Evolutionary conservation across 305 asterid species (phyloP), one percentile per base, ranked within the genome.

Genomic region (Fraxinus floribunda): DNA sequence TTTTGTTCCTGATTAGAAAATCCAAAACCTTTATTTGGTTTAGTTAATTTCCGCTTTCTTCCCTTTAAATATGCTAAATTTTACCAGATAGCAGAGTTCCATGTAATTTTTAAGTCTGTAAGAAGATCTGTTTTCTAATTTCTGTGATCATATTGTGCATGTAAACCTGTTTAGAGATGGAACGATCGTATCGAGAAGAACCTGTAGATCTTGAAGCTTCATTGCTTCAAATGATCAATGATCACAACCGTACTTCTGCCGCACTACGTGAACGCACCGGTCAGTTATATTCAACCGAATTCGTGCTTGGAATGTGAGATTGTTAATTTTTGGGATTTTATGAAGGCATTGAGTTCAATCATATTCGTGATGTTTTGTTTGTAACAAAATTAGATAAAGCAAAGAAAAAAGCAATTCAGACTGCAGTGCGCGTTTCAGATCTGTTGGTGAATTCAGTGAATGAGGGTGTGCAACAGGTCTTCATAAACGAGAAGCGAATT

Each of bases 381-480:
- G 18, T 30, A 29, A 46, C 78, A 32, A 81, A 34, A 81, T 16
- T 83, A 95, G 99, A 96, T 84, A 91, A 89, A 83, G 90, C 97
- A 0, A 96, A 93, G 94, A 94, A 88, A 83, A 92, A 94, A 74
- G 97, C 98, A 1, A 87, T 92, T 64, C 80, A 83, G 34, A 86
- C 39, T 78, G 98, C 97, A 13, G 81, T 34, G 29, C 91, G 88
- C 6, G 98, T 94, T 38, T 91, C 98, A 1, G 90, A 92, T 73
- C 88, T 89, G 79, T 68, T 95, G 86, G 98, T 95, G 81, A 86
- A 92, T 64, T 84, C 94, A 1, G 98, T 92, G 34, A 90, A 96
- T 83, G 94, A 93, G 24, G 93, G 91, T 15, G 98, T 94, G 26
- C 95, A 91, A 77, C 95, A 94, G 84, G 86, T 93, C 64, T 96